Base-by-base conservation (phyloP, 176 grass and related monocot genomes). In the Oryza coarctata region DNA sequence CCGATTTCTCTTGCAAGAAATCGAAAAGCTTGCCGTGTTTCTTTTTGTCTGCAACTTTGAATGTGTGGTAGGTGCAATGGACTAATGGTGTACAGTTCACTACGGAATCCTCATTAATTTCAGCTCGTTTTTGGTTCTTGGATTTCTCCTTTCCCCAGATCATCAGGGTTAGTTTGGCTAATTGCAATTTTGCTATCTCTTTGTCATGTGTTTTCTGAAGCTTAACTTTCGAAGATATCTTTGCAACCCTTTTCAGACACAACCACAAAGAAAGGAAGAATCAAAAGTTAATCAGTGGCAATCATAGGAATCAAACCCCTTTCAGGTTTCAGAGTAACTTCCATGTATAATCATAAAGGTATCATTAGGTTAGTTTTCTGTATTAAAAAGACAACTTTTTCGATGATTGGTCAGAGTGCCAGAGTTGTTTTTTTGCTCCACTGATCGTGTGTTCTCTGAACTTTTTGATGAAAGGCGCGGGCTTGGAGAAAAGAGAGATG, bases 391-490 rank as follows among this genome's bases (percentile, higher is more conserved):
- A 55, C 7, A 55, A 3, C 18, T 55, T 25, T 52, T 25, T 12
- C 22, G 55, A 60, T 60, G 55, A 60, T 60, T 9, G 55, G n/a
- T 25, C n/a, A 25, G 22, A 60, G 7, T 60, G 55, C 2, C 7
- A 60, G 55, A 25, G 55, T 25, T 25, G 55, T 41, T 33, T 60
- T 60, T 60, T 23, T n/a, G 0, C 22, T 60, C 55, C 22, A 60
- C 22, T 25, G 55, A 60, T 60, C 55, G 4, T 33, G n/a, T 60
- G 55, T 60, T 25, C 55, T 60, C 55, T 60, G 55, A 80, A 27
- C 76, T 92, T 92, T 89, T 58, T 31, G 26, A 7, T 85, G 77
- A 64, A 94, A 89, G 75, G 66, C 86, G 5, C 83, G 80, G 57
- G 89, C 75, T 87, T 64, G 5, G 80, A 68, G 12, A 63, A 88